These are phyloP conservation scores for Amanita jacksonii DNA, from an alignment of 768 basidiomycete genomes.

Conservation along the genomic window DNA sequence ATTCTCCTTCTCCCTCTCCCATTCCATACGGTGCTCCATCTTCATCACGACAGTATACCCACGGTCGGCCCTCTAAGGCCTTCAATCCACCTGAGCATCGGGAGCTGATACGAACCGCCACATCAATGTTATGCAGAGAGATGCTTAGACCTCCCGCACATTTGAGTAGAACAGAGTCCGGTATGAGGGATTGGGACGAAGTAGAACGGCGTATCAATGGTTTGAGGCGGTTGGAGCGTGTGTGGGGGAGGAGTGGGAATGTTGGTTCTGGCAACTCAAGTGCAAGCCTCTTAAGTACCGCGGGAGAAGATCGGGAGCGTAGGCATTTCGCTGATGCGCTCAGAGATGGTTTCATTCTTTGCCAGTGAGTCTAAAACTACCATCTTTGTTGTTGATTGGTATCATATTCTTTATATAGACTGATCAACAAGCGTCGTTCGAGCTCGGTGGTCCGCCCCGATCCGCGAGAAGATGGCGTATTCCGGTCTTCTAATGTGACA, in stretches of 20 bases:
- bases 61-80: slow-evolving; percentile 54
- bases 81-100: slow-evolving; percentile 54
- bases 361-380: slow-evolving; percentile 60
- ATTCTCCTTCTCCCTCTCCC: slow-evolving; percentile 36
- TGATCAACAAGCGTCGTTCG: slow-evolving; percentile 70
- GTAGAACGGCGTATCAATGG: slow-evolving; percentile 58
- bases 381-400: slow-evolving; percentile 12
- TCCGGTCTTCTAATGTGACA: slow-evolving; percentile 61
- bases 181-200: slow-evolving; percentile 58
- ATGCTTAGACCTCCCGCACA: slow-evolving; percentile 52
- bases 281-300: slow-evolving; percentile 18
- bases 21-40: slow-evolving; percentile 35
- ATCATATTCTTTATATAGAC: slow-evolving; percentile 28
- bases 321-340: slow-evolving; percentile 66
- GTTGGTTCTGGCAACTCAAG: slow-evolving; percentile 28
- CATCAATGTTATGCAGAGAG: slow-evolving; percentile 56
- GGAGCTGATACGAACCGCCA: slow-evolving; percentile 59
- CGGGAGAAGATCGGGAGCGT: slow-evolving; percentile 69
- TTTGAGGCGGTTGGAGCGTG: slow-evolving; percentile 59
- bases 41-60: slow-evolving; percentile 41
- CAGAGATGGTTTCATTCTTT: slow-evolving; percentile 78
- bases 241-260: slow-evolving; percentile 62
- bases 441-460: slow-evolving; percentile 53
- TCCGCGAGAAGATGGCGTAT: slow-evolving; percentile 54
- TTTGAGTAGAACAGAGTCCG: slow-evolving; percentile 38